phyloP scores from a whole-genome alignment of 2,329 filamentous ascomycete species.

The Macroventuria anomochaeta region DNA sequence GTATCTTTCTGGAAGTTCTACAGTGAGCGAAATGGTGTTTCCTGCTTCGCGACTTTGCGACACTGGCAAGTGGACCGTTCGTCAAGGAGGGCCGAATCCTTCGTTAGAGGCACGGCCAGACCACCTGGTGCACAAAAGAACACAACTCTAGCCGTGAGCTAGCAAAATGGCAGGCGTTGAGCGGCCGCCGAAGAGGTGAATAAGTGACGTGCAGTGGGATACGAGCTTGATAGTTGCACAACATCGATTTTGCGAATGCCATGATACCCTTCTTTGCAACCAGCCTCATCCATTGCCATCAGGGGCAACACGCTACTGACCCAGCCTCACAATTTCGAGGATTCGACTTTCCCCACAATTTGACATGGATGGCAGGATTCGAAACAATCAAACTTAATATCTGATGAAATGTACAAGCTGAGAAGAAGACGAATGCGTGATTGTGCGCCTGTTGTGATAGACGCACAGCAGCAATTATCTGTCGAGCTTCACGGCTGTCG shows the following conservation, averaged over 20 bases:
- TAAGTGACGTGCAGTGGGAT: constrained; percentile 2
- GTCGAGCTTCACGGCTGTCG: background rate
- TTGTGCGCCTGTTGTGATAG: background rate
- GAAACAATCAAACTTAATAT: constrained; percentile 7
- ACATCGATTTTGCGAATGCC: constrained; percentile 7
- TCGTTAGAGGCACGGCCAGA: constrained; percentile 13
- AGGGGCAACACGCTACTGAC: constrained; percentile 8
- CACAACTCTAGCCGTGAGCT: constrained; percentile 13
- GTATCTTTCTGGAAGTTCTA: constrained; percentile 7
- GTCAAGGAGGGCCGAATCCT: constrained; percentile 12
- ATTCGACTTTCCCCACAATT: constrained; percentile 15
- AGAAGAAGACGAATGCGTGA: background rate
- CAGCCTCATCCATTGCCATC: constrained; percentile 6
- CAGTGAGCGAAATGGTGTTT: constrained; percentile 13
- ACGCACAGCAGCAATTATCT: background rate
- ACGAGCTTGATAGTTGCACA: constrained; percentile 5
- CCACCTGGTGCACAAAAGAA: background rate
- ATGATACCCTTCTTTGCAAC: background rate
- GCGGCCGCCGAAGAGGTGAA: constrained; percentile 1
- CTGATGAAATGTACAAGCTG: background rate
- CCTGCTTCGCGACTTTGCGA: constrained; percentile 11
- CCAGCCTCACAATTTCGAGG: constrained; percentile 20
- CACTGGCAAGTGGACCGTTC: constrained; percentile 5
- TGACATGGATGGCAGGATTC: constrained; percentile 10
- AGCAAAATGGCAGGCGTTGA: constrained; percentile 11